A percentile compares a stretch with the other conserved stretches of the same genome.
These are phyloP conservation scores for Wickerhamiella sorbophila DNA, from an alignment of 805 yeast species.

Conservation along the genomic window DNA sequence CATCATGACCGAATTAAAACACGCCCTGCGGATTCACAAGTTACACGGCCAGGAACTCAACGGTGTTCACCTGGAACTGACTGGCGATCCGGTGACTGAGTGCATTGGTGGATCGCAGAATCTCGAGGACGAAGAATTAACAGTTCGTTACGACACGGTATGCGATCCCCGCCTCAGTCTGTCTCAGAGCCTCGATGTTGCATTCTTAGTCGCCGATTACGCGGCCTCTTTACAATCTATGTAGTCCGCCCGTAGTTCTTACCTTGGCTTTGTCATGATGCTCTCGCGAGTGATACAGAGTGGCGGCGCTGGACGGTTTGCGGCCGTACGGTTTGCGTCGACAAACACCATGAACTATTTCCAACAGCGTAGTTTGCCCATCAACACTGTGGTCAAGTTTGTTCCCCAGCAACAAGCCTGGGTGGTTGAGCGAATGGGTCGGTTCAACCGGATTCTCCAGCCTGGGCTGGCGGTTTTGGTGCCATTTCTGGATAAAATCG, in stretches of 20 bases:
- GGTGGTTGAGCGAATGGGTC: slow-evolving; percentile 86
- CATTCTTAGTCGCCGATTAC: slow-evolving; percentile 30
- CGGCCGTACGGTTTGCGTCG: background rate
- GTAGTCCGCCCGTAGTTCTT: background rate
- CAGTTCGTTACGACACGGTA: slow-evolving; percentile 29
- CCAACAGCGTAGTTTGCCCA: slow-evolving; percentile 50
- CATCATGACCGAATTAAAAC: slow-evolving; percentile 27
- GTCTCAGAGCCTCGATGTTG: slow-evolving; percentile 30
- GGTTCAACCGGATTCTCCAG: slow-evolving; percentile 48
- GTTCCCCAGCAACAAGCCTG: slow-evolving; percentile 88
- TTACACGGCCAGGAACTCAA: slow-evolving; percentile 24
- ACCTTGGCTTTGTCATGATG: background rate
- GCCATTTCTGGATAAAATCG: slow-evolving; percentile 62
- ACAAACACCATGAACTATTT: slow-evolving; percentile 34
- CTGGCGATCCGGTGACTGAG: slow-evolving; percentile 33
- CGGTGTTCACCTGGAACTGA: slow-evolving; percentile 31
- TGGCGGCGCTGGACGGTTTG: background rate
- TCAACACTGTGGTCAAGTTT: slow-evolving; percentile 59
- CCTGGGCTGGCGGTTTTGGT: slow-evolving; percentile 67
- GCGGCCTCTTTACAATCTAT: slow-evolving; percentile 20
- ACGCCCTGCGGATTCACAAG: slow-evolving; percentile 26
- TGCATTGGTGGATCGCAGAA: slow-evolving; percentile 31
- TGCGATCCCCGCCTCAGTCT: slow-evolving; percentile 31
- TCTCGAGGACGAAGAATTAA: slow-evolving; percentile 27
- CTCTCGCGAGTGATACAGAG: background rate